These are phyloP conservation scores for Aspergillus vadensis DNA, from an alignment of 2,329 filamentous ascomycete genomes.

Conservation along the genomic window DNA sequence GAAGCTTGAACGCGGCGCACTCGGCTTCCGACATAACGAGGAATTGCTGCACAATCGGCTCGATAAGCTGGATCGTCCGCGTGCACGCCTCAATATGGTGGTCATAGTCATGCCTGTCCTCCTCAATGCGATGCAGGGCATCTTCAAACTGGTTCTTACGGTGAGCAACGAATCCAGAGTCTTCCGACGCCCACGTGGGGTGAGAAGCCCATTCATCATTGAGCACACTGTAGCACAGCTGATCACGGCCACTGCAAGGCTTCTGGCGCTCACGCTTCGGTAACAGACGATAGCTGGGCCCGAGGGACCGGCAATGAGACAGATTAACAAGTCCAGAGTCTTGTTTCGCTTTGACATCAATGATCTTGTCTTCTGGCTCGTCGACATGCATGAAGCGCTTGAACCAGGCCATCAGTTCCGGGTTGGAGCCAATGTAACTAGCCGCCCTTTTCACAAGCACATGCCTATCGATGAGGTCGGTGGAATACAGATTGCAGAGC, in stretches of 20 bases:
- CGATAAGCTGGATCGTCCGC: slow-evolving; percentile 92
- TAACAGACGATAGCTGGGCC: slow-evolving; percentile 89
- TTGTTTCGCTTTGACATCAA: slow-evolving; percentile 75
- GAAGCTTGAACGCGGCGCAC: slow-evolving; percentile 74
- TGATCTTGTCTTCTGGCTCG: slow-evolving; percentile 72
- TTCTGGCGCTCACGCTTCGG: slow-evolving; percentile 90
- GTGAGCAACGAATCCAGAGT: slow-evolving; percentile 96
- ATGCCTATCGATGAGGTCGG: slow-evolving; percentile 85
- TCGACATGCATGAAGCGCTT: slow-evolving; percentile 75
- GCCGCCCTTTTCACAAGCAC: slow-evolving; percentile 80
- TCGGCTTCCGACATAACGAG: slow-evolving; percentile 75
- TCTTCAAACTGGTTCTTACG: slow-evolving; percentile 96
- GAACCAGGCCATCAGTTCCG: slow-evolving; percentile 87
- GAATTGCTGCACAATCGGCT: slow-evolving; percentile 90
- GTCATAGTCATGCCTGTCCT: slow-evolving; percentile 97
- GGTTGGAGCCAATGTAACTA: slow-evolving; percentile 82
- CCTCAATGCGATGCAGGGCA: slow-evolving; percentile 90
- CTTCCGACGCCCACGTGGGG: slow-evolving; percentile 97
- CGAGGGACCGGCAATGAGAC: slow-evolving; percentile 92
- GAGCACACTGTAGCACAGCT: slow-evolving; percentile 87
- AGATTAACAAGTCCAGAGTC: slow-evolving; percentile 81
- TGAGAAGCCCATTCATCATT: slow-evolving; percentile 99
- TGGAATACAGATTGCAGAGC: slow-evolving; percentile 91
- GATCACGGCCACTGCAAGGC: slow-evolving; percentile 89
- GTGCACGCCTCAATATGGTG: slow-evolving; percentile 96